These are phyloP conservation scores for Zygoascus meyerae DNA, from an alignment of 1,139 yeast species.

Conservation along the genomic window DNA sequence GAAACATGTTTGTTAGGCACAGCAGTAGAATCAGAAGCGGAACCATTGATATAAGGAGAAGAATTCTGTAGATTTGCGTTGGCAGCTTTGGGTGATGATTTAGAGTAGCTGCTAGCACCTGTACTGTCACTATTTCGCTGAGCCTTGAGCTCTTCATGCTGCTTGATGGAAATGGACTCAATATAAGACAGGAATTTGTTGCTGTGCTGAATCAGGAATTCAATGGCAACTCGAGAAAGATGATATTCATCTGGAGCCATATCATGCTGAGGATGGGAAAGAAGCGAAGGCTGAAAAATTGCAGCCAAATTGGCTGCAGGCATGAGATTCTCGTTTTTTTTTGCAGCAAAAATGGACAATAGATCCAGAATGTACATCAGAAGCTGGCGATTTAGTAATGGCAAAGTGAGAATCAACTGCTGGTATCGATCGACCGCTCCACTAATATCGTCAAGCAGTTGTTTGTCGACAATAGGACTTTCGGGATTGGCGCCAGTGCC, in stretches of 20 bases:
- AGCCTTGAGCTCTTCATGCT: conserved; percentile 25
- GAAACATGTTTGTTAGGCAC: background rate
- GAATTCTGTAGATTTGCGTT: background rate
- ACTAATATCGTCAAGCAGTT: conserved; percentile 45
- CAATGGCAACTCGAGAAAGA: conserved; percentile 78
- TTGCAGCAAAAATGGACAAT: conserved; percentile 77
- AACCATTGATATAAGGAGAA: conserved; percentile 4
- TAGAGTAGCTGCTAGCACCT: background rate
- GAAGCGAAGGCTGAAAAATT: conserved; percentile 88
- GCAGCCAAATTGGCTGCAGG: conserved; percentile 91
- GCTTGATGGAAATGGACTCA: conserved; percentile 30
- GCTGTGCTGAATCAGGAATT: conserved; percentile 74
- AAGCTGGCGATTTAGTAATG: conserved; percentile 68
- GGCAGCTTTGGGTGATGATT: no score
- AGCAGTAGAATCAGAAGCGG: background rate
- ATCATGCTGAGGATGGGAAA: conserved; percentile 90
- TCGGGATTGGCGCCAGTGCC: conserved; percentile 3
- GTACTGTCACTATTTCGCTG: background rate
- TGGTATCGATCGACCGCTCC: conserved; percentile 71
- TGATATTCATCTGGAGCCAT: conserved; percentile 90
- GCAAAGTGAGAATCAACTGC: conserved; percentile 56
- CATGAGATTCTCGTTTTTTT: conserved; percentile 77
- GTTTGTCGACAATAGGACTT: background rate
- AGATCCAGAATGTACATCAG: conserved; percentile 85
- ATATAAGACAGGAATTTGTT: conserved; percentile 63